phyloP scores from a whole-genome alignment of 1,139 yeast species.

The Hemisphaericaspora xylofermentans region DNA sequence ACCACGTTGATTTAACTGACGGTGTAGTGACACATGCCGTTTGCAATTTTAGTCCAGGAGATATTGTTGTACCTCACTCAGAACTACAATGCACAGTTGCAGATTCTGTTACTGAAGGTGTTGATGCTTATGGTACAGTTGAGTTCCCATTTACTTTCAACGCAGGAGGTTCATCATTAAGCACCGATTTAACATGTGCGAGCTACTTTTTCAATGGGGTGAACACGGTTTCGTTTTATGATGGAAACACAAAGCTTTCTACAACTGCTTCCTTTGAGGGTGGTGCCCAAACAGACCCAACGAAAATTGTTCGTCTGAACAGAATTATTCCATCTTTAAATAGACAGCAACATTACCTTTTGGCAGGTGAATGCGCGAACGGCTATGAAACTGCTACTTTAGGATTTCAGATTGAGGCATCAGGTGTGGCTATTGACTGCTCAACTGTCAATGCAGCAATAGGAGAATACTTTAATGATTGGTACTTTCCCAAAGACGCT shows the following conservation, averaged over 20 bases:
- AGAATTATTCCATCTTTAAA: slow-evolving; percentile 19
- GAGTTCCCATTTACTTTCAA: slow-evolving; percentile 29
- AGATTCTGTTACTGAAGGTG: slow-evolving; percentile 12
- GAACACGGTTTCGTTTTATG: slow-evolving; percentile 28
- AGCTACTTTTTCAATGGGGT: slow-evolving; percentile 21
- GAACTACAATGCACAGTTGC: slow-evolving; percentile 25
- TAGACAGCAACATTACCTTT: slow-evolving; percentile 15
- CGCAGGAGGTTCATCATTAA: slow-evolving; percentile 22
- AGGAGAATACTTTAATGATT: slow-evolving; percentile 19
- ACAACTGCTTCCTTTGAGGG: slow-evolving; percentile 17
- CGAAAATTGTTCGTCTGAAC: slow-evolving; percentile 8
- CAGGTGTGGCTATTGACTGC: slow-evolving; percentile 21
- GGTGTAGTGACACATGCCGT: slow-evolving; percentile 23
- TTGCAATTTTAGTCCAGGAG: slow-evolving; percentile 27
- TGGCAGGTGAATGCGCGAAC: slow-evolving; percentile 23
- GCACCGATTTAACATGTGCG: slow-evolving; percentile 23
- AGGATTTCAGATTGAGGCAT: slow-evolving; percentile 17
- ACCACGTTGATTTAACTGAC: slow-evolving; percentile 18
- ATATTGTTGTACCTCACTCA: slow-evolving; percentile 22
- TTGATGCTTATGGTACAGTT: slow-evolving; percentile 23
- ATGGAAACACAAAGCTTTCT: slow-evolving; percentile 24
- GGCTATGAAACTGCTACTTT: slow-evolving; percentile 28
- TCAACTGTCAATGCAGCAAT: slow-evolving; percentile 16
- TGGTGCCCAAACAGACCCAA: slow-evolving; percentile 6
- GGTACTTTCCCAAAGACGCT: slow-evolving; percentile 12